Evolutionary conservation across 1,284 basidiomycete genomes (phyloP), one percentile per base, ranked within the genome.

Genomic region (Heterobasidion irregulare): DNA sequence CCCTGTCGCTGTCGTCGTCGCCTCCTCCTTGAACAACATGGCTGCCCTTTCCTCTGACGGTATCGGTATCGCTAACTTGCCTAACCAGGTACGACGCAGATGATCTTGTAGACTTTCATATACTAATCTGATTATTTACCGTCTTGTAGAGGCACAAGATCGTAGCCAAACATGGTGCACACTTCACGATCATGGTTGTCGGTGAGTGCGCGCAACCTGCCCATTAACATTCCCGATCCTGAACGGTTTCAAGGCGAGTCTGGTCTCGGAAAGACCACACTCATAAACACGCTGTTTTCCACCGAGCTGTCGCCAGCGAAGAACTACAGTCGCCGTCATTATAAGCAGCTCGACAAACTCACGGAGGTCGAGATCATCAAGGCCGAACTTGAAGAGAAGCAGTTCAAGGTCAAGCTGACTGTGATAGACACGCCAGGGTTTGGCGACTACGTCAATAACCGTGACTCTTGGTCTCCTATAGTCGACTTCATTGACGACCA

Each of bases 401-500:
- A 94, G 66, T 99, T 99, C 86, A 97, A 95, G 74, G 95, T 98
- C 78, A 98, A 98, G 81, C 85, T 99, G 59, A 96, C 92, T 32
- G 95, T 98, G 68, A 96, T 99, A 66, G 96, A 99, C 74, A 98
- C 95, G 19, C 96, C 96, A 58, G 96, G 96, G 16, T 99, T 98
- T 63, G 96, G 96, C 45, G 96, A 99, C 86, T 98, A 98, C 68
- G 94, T 99, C 75, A 98, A 99, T 87, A 99, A 99, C 83, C 86
- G 94, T 59, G 96, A 99, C 72, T 94, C 92, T 47, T 99, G 96
- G 96, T 80, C 85, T 18, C 96, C 97, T 56, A 98, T 99, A 61
- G 89, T 99, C 68, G 96, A 99, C 72, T 99, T 99, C 72, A 94
- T 99, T 66, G 97, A 99, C 71, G 97, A 99, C 78, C 96, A 99